These are phyloP conservation scores for Trichoderma simmonsii DNA, from an alignment of 2,329 filamentous ascomycete genomes.

Conservation along the genomic window DNA sequence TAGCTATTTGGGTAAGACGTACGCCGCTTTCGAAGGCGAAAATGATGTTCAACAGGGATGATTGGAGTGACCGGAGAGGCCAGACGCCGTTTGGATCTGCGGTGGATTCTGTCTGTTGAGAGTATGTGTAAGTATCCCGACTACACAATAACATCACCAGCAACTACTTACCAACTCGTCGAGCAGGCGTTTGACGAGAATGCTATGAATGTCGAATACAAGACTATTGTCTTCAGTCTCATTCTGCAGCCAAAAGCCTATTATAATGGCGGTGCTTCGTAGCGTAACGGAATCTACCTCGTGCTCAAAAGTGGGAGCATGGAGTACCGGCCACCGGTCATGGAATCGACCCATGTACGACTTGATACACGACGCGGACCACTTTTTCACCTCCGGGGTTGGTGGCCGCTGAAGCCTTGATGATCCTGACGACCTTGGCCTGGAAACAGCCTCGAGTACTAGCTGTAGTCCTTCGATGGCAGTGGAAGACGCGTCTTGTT, in stretches of 20 bases:
- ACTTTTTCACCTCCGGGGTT: constrained; percentile 21
- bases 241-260: constrained; percentile 38
- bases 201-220: constrained; percentile 32
- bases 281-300: constrained; percentile 29
- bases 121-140: neutral
- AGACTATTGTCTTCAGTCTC: constrained; percentile 27
- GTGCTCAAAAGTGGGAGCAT: constrained; percentile 35
- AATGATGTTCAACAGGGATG: constrained; percentile 37
- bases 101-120: neutral
- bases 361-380: constrained; percentile 25
- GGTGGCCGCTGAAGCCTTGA: neutral
- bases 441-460: constrained; percentile 13
- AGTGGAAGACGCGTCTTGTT: neutral
- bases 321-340: constrained; percentile 41
- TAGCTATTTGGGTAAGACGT: neutral
- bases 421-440: neutral
- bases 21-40: constrained; percentile 39
- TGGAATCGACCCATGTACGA: constrained; percentile 42
- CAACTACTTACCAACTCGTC: constrained; percentile 28
- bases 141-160: too few relatives aligned
- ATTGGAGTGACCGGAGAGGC: constrained; percentile 34
- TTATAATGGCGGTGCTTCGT: constrained; percentile 35
- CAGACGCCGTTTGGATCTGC: constrained; percentile 26
- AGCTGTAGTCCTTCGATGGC: constrained; percentile 5
- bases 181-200: constrained; percentile 32